phyloP scores from a whole-genome alignment of 495 filamentous ascomycete genomes.

The Xylaria nigripes region DNA sequence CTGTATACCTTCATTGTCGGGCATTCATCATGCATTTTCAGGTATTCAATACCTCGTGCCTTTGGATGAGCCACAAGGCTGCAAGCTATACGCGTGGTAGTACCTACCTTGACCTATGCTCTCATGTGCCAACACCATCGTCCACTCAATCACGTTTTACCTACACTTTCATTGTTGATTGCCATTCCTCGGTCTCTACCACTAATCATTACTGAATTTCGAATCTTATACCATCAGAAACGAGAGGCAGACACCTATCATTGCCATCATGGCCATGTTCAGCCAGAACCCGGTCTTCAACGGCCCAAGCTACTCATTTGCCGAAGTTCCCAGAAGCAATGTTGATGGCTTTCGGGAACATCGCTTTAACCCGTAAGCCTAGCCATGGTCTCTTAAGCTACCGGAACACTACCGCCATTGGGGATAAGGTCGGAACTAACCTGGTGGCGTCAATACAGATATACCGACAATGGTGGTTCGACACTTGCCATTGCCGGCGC shows the following conservation, averaged over 20 bases:
- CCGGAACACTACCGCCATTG: background rate
- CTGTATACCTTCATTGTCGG: background rate
- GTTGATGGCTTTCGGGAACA: constrained; percentile 55
- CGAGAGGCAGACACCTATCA: constrained; percentile 4
- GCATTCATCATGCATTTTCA: background rate
- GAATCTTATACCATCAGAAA: background rate
- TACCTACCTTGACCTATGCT: constrained; percentile 15
- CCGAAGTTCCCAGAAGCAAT: constrained; percentile 39
- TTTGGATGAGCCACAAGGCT: constrained; percentile 30
- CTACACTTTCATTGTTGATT: background rate
- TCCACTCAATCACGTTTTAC: constrained; percentile 1
- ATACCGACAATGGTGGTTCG: constrained; percentile 95
- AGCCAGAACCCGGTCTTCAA: constrained; percentile 55
- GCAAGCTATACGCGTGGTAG: constrained; percentile 41
- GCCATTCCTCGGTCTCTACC: background rate
- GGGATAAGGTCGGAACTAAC: constrained; percentile 8
- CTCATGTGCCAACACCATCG: constrained; percentile 13
- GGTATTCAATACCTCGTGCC: background rate
- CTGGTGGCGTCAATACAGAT: constrained; percentile 45
- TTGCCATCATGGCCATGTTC: constrained; percentile 50
- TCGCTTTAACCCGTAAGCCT: constrained; percentile 82
- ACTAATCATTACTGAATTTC: constrained; percentile 4
- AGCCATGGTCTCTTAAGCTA: constrained; percentile 2
- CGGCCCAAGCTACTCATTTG: constrained; percentile 53
- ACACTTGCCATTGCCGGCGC: constrained; percentile 90